A percentile compares a stretch with the other conserved stretches of the same genome.
Evolutionary conservation across 106 monocot species (phyloP).

Genomic region (Dioscorea alata): DNA sequence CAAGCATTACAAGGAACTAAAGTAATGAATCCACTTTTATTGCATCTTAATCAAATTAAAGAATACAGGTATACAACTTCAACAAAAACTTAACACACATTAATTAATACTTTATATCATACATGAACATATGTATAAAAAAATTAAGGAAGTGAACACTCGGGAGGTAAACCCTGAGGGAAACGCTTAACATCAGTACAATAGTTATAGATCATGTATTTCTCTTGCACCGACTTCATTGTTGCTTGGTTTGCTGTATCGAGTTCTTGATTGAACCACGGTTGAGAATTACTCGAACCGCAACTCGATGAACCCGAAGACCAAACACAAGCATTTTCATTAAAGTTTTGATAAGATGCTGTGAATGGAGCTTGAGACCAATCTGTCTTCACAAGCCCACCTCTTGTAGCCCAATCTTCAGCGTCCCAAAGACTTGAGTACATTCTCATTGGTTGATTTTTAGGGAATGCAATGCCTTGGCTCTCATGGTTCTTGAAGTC

Average conservation of each 20-base stretch:
- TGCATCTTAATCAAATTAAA: too few species aligned
- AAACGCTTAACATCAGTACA: slow-evolving; percentile 16
- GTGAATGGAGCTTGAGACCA: slow-evolving; percentile 15
- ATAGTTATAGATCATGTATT: slow-evolving; percentile 32
- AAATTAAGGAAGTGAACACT: slow-evolving; percentile 12
- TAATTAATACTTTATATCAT: not conserved
- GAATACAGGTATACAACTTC: not conserved
- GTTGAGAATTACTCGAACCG: not conserved
- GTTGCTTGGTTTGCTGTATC: slow-evolving; percentile 6
- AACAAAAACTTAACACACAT: too few species aligned
- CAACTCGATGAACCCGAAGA: not conserved
- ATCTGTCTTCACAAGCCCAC: slow-evolving; percentile 14
- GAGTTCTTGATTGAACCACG: slow-evolving; percentile 8
- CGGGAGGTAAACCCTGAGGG: slow-evolving; percentile 21
- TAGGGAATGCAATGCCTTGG: slow-evolving; percentile 4
- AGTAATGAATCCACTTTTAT: too few species aligned
- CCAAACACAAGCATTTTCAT: slow-evolving; percentile 7
- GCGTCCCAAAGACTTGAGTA: slow-evolving; percentile 19
- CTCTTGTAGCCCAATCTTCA: slow-evolving; percentile 17
- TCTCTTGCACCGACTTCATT: slow-evolving; percentile 16
- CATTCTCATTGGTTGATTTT: slow-evolving; percentile 12
- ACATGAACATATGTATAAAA: not conserved
- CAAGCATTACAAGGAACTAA: too few species aligned
- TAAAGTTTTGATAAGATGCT: slow-evolving; percentile 1
- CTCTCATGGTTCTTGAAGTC: slow-evolving; percentile 14